A percentile compares a stretch with the other conserved stretches of the same genome.
Conservation (phyloP, 2,329 filamentous ascomycete genomes). For the Escovopsis sp. region DNA sequence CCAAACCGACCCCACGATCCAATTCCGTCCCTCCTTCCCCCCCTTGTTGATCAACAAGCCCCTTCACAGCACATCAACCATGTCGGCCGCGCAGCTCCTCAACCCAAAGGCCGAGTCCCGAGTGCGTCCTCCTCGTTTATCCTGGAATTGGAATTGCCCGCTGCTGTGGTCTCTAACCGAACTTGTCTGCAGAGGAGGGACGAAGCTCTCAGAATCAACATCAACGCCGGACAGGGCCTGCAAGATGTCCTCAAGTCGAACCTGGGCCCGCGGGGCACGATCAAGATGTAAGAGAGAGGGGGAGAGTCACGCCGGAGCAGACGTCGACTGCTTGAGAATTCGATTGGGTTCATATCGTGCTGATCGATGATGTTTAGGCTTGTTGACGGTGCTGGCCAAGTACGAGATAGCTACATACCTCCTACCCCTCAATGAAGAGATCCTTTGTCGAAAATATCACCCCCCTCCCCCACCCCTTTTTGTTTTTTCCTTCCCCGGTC, state of each 20-base stretch:
- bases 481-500: neutral
- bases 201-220: slow-evolving; percentile 94
- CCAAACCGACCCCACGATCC: slow-evolving; percentile 7
- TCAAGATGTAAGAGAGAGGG: slow-evolving; percentile 62
- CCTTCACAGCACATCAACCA: slow-evolving; percentile 23
- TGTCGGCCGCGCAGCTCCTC: slow-evolving; percentile 96
- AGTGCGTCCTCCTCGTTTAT: slow-evolving; percentile 37
- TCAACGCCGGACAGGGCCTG: slow-evolving; percentile 84
- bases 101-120: slow-evolving; percentile 98
- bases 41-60: neutral
- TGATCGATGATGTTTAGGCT: slow-evolving; percentile 29
- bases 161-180: slow-evolving; percentile 5
- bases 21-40: neutral
- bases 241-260: slow-evolving; percentile 95
- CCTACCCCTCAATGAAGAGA: slow-evolving; percentile 13
- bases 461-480: too few relatives aligned
- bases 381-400: slow-evolving; percentile 55
- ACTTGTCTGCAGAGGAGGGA: slow-evolving; percentile 58
- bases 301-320: neutral
- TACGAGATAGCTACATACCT: slow-evolving; percentile 22
- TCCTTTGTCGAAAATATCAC: neutral
- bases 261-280: slow-evolving; percentile 79
- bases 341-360: too few relatives aligned
- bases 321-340: neutral
- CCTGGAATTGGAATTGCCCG: neutral